phyloP scores from a whole-genome alignment of 345 rosid species.

The Linum tenue region DNA sequence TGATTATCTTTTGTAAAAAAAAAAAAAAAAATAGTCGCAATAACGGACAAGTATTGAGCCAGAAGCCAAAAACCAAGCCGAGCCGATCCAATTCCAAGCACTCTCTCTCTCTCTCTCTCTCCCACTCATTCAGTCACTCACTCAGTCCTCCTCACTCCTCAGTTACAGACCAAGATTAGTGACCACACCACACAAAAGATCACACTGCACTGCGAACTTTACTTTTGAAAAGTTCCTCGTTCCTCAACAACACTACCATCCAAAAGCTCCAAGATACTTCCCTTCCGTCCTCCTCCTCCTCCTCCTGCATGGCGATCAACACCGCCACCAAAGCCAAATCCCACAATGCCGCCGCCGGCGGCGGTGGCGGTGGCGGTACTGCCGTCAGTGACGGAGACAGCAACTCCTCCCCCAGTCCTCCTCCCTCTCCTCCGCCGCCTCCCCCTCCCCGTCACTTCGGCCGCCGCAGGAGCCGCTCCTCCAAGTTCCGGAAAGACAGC shows the following conservation, averaged over 20 bases:
- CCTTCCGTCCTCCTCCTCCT: neutral
- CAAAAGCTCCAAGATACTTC: neutral
- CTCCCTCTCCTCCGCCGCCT: conserved; percentile 43
- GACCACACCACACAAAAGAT: neutral
- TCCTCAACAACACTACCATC: neutral
- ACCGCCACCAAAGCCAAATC: conserved; percentile 36
- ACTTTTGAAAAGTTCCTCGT: neutral
- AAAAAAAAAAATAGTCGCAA: too few relatives aligned
- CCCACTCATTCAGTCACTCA: neutral
- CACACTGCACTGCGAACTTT: neutral
- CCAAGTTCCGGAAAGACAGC: conserved; percentile 37
- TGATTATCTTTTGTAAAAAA: too few relatives aligned
- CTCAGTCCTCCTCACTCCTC: neutral
- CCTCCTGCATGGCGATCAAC: conserved; percentile 30
- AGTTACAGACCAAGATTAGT: neutral
- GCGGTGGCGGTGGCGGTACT: conserved; percentile 23
- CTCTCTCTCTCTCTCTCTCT: neutral
- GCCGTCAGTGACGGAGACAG: conserved; percentile 31
- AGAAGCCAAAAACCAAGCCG: too few relatives aligned
- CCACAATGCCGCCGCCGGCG: conserved; percentile 13
- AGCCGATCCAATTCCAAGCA: too few relatives aligned
- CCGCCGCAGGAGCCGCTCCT: conserved; percentile 43
- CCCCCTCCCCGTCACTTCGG: conserved; percentile 27
- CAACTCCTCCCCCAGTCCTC: conserved; percentile 62
- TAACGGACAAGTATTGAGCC: too few relatives aligned